Evolutionary conservation across 441 rosid species (phyloP).

Genomic region (Populus hybrid): DNA sequence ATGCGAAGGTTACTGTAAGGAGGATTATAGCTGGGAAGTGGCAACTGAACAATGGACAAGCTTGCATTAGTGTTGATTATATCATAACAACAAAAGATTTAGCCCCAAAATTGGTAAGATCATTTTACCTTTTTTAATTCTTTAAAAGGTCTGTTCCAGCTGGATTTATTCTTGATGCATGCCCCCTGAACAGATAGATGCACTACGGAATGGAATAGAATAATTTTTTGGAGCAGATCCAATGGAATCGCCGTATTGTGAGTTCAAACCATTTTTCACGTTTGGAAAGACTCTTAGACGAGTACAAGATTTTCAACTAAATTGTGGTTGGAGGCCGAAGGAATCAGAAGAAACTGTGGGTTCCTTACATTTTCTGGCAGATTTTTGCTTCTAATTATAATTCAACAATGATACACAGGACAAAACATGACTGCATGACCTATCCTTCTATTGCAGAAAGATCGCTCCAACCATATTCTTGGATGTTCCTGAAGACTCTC

Average conservation of each 20-base stretch:
- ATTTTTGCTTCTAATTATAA: neutral
- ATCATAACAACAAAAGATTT: constrained; percentile 48
- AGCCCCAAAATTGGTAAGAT: constrained; percentile 47
- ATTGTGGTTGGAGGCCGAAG: neutral
- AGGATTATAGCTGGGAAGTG: constrained; percentile 59
- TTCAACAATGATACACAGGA: neutral
- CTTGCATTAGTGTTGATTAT: constrained; percentile 59
- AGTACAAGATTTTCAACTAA: neutral
- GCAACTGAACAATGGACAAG: constrained; percentile 60
- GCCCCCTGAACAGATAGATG: constrained; percentile 43
- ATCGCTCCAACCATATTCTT: constrained; percentile 45
- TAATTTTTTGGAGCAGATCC: constrained; percentile 63
- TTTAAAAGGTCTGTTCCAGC: too few species aligned
- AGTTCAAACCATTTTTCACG: constrained; percentile 65
- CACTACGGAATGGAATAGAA: constrained; percentile 50
- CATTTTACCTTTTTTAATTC: too few species aligned
- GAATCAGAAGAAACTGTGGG: neutral
- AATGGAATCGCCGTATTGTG: constrained; percentile 65
- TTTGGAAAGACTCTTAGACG: constrained; percentile 52
- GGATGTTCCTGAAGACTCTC: neutral
- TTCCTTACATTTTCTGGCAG: neutral
- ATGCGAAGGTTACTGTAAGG: constrained; percentile 28
- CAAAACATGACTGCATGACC: neutral
- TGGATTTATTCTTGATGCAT: neutral
- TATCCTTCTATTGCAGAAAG: constrained; percentile 32